Conservation (phyloP, 306 rosid genomes). For the Alnus rubra region DNA sequence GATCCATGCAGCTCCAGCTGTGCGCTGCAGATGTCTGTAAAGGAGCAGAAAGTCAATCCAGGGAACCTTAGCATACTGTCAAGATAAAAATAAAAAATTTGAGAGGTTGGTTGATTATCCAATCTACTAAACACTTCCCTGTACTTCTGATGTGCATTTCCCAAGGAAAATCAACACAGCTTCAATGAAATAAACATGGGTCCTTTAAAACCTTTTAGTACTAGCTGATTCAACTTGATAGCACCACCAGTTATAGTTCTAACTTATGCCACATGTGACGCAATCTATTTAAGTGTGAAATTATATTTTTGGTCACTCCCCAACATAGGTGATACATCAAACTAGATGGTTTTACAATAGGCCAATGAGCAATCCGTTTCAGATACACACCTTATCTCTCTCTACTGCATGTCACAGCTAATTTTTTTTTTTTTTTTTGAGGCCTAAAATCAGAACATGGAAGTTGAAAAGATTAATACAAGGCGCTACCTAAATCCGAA, state of each 20-base stretch:
- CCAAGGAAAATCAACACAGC: neutral
- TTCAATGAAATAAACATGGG: neutral
- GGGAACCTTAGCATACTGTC: slow-evolving; percentile 3
- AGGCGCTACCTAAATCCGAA: neutral
- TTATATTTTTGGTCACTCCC: neutral
- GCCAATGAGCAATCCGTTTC: neutral
- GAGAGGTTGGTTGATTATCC: neutral
- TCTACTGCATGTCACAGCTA: no score
- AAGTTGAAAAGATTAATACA: neutral
- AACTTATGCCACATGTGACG: neutral
- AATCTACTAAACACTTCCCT: neutral
- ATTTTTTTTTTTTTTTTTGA: no score
- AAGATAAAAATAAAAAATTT: slow-evolving; percentile 4
- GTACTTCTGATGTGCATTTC: neutral
- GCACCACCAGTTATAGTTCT: neutral
- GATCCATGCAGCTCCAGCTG: slow-evolving; percentile 99
- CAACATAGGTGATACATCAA: neutral
- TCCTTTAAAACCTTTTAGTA: neutral
- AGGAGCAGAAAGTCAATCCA: neutral
- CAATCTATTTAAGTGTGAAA: neutral
- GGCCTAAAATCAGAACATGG: no score
- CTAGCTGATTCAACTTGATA: neutral
- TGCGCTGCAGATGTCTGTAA: slow-evolving; percentile 85
- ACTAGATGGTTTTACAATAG: neutral
- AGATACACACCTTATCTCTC: neutral